Evolutionary conservation across 352 stramenopile genomes (phyloP).

Genomic region (Pythium pectinolyticum): DNA sequence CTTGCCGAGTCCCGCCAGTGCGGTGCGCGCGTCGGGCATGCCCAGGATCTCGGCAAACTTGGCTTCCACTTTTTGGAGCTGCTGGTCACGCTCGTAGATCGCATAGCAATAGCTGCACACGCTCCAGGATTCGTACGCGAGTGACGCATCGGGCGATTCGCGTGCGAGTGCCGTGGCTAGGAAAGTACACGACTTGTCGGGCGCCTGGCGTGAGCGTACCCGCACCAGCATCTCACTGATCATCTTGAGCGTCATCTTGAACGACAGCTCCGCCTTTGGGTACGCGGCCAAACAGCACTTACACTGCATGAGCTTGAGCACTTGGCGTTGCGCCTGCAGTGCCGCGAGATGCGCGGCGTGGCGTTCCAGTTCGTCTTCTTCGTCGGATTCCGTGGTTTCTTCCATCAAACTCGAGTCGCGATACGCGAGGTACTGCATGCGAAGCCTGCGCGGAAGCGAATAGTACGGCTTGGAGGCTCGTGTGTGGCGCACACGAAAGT

Average conservation of each 20-base stretch:
- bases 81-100: conserved; percentile 83
- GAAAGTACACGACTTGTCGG: conserved; percentile 53
- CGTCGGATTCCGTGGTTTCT: conserved; percentile 53
- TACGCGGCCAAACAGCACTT: conserved; percentile 80
- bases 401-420: conserved; percentile 66
- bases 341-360: conserved; percentile 22
- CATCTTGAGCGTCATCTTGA: conserved; percentile 90
- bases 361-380: conserved; percentile 28
- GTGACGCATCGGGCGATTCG: conserved; percentile 46
- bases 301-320: conserved; percentile 73
- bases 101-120: conserved; percentile 85
- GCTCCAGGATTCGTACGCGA: conserved; percentile 85
- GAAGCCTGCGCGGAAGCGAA: conserved; percentile 44
- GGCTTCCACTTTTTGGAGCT: conserved; percentile 64
- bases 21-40: conserved; percentile 35
- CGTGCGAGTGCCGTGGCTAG: conserved; percentile 43
- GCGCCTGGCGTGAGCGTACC: conserved; percentile 52
- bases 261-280: conserved; percentile 70
- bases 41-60: conserved; percentile 62
- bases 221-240: conserved; percentile 80
- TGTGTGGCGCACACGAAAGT: conserved; percentile 48
- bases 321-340: conserved; percentile 51
- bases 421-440: conserved; percentile 59
- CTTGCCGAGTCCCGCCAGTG: conserved; percentile 46
- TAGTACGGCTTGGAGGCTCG: conserved; percentile 37